Base-by-base conservation (phyloP, 1,139 yeast genomes). In the Taphrina pruni region DNA sequence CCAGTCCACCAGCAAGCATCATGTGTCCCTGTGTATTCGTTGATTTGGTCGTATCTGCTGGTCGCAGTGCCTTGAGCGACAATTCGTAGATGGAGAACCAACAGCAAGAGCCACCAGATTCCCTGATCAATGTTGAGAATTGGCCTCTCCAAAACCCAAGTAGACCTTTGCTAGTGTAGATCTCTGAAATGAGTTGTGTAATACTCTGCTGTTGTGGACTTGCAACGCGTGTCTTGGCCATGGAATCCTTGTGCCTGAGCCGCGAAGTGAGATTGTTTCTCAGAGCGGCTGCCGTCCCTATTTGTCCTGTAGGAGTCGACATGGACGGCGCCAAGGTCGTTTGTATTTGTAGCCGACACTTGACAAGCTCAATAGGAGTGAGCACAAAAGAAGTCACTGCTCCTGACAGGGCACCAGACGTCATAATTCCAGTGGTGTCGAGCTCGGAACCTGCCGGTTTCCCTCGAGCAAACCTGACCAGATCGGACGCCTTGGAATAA, bases 81-180 rank as follows among this genome's bases (percentile, higher is more conserved):
- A 82, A 79, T 76, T 91, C 97, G 77, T 91, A 91, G 45, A 94
- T 86, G 0, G 97, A 95, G 79, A 93, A 93, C 97, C 97, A 93
- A 2, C 94, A 87, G 3, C 96, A 90, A 0, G 97, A 90, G 6
- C 98, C 98, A 36, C 92, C 88, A 50, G 90, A 84, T 77, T 93
- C 98, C 75, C 98, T 83, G 1, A 90, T 73, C 69, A 91, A 79
- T 0, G 98, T 93, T n/a, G 96, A 88, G 0, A 87, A 81, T 73
- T 92, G 92, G 0, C 98, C 98, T 71, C 85, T 86, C 97, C 97
- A 93, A 71, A 88, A 80, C 0, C 90, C 90, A 17, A 71, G 69
- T 0, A 90, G 11, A 0, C 97, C 97, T 17, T 84, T 82, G 3
- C 79, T 77, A 12, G 74, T 74, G 36, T 85, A 74, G 0, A 88